These are phyloP conservation scores for Peronospora belbahrii DNA, from an alignment of 352 stramenopile species.

Conservation along the genomic window DNA sequence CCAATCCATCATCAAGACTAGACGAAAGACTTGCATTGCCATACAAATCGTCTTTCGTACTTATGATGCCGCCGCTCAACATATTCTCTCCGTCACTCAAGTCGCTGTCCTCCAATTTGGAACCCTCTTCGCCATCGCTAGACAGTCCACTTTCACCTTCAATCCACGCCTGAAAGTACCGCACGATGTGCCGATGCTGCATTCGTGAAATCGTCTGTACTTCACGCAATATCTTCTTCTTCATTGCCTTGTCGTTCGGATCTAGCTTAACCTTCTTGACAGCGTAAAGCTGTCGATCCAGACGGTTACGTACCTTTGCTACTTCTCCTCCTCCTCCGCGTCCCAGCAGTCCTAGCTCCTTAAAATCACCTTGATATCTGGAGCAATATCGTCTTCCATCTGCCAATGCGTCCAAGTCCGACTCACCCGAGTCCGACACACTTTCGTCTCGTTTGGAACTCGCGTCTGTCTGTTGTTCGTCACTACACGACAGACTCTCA, in stretches of 20 bases:
- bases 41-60: constrained; percentile 25
- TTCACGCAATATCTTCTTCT: constrained; percentile 93
- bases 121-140: constrained; percentile 40
- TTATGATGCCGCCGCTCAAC: background rate
- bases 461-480: constrained; percentile 30
- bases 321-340: constrained; percentile 79
- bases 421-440: constrained; percentile 37
- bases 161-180: constrained; percentile 90
- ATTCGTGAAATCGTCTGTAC: constrained; percentile 95
- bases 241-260: constrained; percentile 84
- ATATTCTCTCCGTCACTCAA: constrained; percentile 21
- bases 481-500: constrained; percentile 26
- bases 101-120: constrained; percentile 29
- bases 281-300: constrained; percentile 79
- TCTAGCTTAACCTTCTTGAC: constrained; percentile 86
- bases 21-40: constrained; percentile 36
- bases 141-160: constrained; percentile 60
- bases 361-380: constrained; percentile 80
- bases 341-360: constrained; percentile 75
- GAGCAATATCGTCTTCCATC: constrained; percentile 48
- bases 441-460: constrained; percentile 12
- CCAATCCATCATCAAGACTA: constrained; percentile 26
- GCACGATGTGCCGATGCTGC: constrained; percentile 94
- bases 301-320: constrained; percentile 72
- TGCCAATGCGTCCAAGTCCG: constrained; percentile 35